Evolutionary conservation across 495 filamentous ascomycete genomes (phyloP), one percentile per base, ranked within the genome.

Genomic region (Letharia columbiana): DNA sequence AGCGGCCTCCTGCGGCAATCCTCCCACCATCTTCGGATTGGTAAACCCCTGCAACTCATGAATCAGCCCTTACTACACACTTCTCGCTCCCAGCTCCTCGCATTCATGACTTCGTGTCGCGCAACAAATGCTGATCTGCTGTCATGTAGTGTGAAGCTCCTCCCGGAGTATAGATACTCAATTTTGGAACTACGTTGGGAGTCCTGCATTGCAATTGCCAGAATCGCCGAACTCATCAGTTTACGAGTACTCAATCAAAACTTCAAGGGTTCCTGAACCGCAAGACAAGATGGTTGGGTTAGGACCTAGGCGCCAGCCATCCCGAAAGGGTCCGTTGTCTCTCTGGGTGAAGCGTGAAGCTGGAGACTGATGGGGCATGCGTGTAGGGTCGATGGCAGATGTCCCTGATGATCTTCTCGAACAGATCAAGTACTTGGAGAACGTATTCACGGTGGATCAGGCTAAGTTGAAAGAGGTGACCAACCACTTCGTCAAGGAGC

Each of bases 391-490:
- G 61, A 87, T 88, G 82, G 82, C 86, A 71, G 88, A 91, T 79
- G 77, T 95, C 75, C 91, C 94, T 61, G 89, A 92, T 77, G 86
- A 94, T 75, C 85, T 98, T 61, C 77, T 89, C 69, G 80, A 86
- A 66, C 89, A 96, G 76, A 94, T 98, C 75, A 85, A 91, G 76
- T 77, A 85, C 37, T 83, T 98, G 50, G 94, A 98, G 79, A 81
- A 90, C n/a, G 74, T 85, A 28, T 98, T 98, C 78, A 89, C 87
- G 20, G 84, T 97, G 56, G 86, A 89, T 70, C 81, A 78, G 4
- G 77, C 82, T 18, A 95, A 90, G 78, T 84, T 98, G 23, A 97
- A 96, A 83, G 72, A 88, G 75, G 89, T 98, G 68, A 92, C 92
- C 42, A 81, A 86, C 60, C 91, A 94, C 73, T 98, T 98, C 76